Base-by-base conservation (phyloP, 2,329 filamentous ascomycete genomes). In the Fusarium sp. region DNA sequence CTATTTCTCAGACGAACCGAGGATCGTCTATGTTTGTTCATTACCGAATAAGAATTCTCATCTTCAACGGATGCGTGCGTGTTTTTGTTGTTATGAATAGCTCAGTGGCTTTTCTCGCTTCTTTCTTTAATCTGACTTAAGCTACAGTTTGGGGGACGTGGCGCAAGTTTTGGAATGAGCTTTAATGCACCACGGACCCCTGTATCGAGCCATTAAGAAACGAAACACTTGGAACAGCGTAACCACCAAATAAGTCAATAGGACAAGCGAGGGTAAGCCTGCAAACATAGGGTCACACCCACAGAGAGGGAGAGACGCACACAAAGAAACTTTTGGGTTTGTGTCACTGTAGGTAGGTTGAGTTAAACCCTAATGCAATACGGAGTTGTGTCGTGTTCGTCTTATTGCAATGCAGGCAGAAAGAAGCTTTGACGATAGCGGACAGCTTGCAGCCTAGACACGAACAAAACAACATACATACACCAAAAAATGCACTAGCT, bases 161-260 rank as follows among this genome's bases (percentile, higher is more conserved):
- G 58, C 59, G 36, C 36, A 25, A n/a, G 21, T 39, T 62, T 54
- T 69, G 66, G 66, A 69, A 69, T 69, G 66, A 51, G 51, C 51
- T 58, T 52, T 62, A 42, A 46, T 54, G 27, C 17, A 27, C 29
- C 43, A 20, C 51, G 31, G 47, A 61, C 60, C 65, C 56, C 66
- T 65, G 52, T 65, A 29, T 27, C 13, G 49, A 61, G 36, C 56
- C 62, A 64, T 50, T 48, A 40, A 42, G 66, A 69, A 69, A 69
- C 66, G 66, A 69, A 69, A 69, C 66, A 66, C 66, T 69, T 18
- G 37, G 48, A n/a, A n/a, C 40, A 50, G 41, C 35, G 35, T 50
- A 68, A 64, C 54, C 59, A 65, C 53, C 49, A 29, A 68, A 67
- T 49, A 67, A 52, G 41, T 61, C 39, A 33, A 46, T 42, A 25